Percentiles rank a stretch among this genome's conserved stretches.
Evolutionary conservation across 73 alveolate genomes (phyloP).

Genomic region (Paramecium primaurelia): DNA sequence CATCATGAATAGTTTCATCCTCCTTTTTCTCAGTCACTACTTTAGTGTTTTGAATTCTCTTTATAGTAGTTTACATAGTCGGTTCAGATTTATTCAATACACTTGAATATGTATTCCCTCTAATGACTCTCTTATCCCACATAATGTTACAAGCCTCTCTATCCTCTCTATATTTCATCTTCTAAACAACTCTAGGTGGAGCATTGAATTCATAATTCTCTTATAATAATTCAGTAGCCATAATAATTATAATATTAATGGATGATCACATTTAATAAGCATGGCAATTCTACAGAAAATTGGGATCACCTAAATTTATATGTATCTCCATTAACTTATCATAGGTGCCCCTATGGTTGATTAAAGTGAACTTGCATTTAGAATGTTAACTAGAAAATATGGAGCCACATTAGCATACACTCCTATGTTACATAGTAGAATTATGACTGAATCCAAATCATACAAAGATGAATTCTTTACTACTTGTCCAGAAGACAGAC

Average conservation of each 20-base stretch:
- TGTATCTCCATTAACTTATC: conserved; percentile 10
- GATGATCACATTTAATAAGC: conserved; percentile 8
- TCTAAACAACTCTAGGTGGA: conserved; percentile 43
- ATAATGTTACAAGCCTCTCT: conserved; percentile 12
- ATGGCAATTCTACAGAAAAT: conserved; percentile 78
- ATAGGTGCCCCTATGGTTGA: conserved; percentile 96
- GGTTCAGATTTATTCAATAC: not conserved
- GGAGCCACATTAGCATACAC: conserved; percentile 92
- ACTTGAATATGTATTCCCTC: conserved; percentile 28
- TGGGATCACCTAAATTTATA: conserved; percentile 93
- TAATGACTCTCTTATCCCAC: conserved; percentile 47
- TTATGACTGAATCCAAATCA: conserved; percentile 68
- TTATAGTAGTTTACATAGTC: not conserved
- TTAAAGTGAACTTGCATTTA: conserved; percentile 90
- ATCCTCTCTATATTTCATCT: conserved; percentile 37
- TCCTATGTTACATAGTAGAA: conserved; percentile 89
- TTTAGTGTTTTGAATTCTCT: not conserved
- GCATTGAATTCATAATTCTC: conserved; percentile 48
- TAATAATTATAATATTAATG: not conserved
- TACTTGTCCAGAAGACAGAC: conserved; percentile 86
- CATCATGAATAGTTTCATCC: conserved; percentile 17
- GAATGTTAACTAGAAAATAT: conserved; percentile 91
- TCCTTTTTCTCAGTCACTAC: conserved; percentile 28
- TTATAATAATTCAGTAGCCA: conserved; percentile 30
- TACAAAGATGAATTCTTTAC: conserved; percentile 77